Base-by-base conservation (phyloP, 768 basidiomycete genomes). In the Collybiopsis confluens region DNA sequence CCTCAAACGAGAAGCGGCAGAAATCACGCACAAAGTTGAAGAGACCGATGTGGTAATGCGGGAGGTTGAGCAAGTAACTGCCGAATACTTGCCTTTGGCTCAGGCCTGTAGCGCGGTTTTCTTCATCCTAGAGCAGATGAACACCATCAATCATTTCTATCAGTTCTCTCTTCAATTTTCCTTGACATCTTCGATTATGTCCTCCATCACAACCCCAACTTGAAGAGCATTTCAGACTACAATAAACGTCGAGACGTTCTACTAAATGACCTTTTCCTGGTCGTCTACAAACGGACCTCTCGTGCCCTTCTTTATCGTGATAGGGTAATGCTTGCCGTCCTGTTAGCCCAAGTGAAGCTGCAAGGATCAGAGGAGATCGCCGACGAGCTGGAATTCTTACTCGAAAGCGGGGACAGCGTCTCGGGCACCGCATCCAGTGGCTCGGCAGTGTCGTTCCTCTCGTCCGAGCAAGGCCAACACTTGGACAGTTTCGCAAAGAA, bases 81-180 rank as follows among this genome's bases (percentile, higher is more conserved):
- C 87, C 2, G 93, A 98, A 66, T 99, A 98, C 65, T 76, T 95
- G 11, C 92, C 96, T 8, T 72, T 99, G 45, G 96, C 97, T 0
- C 92, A 94, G 63, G 93, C 94, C 3, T 97, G 95, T 78, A 96
- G 94, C 66, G 85, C 92, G 1, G 86, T 98, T 38, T 99, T 92
- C 82, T 99, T 99, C 73, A 89, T 96, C 54, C 75, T 99, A 61
- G 96, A 98, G 64, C 94, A 98, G 63, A 80, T 98, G 46, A 88
- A 92, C 65, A 78, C 88, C 50, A 82, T 98, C 73, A 92, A 96
- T 64, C 96, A 97, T 70, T 98, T 98, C 75, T 99, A 99, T 65
- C 92, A 98, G 68, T 99, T 99, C 77, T 98, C 97, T 1, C 79
- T 99, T 43, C 87, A 79, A 26, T 98, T 96, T 99, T 99, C 88